Conservation (phyloP, 371 early-diverging fungal genomes). For the Mucor racemosus region DNA sequence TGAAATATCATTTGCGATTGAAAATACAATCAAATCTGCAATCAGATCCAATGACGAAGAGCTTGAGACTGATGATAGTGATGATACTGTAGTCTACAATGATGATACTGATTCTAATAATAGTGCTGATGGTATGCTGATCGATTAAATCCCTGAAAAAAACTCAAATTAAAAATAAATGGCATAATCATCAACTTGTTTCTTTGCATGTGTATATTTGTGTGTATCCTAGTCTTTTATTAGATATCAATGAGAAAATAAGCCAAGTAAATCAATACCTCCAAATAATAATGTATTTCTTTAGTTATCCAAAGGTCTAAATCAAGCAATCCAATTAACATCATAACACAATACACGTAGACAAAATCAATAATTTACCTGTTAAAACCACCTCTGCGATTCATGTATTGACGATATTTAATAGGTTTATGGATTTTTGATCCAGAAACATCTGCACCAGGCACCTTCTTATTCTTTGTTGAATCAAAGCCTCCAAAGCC, state of each 20-base stretch:
- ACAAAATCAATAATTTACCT: conserved; percentile 26
- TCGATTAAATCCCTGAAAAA: neutral
- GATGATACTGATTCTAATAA: neutral
- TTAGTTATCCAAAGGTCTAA: conserved; percentile 47
- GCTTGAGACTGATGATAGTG: neutral
- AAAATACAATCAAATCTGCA: neutral
- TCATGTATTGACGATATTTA: conserved; percentile 95
- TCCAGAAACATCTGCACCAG: conserved; percentile 69
- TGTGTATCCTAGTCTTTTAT: conserved; percentile 4
- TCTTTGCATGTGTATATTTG: neutral
- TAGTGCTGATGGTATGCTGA: conserved; percentile 4
- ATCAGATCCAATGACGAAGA: conserved; percentile 7
- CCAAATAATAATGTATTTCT: neutral
- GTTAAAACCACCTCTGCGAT: conserved; percentile 93
- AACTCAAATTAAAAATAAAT: neutral
- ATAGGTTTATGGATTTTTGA: conserved; percentile 78
- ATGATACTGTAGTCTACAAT: neutral
- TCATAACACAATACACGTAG: no score
- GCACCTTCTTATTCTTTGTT: conserved; percentile 81
- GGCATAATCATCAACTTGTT: neutral
- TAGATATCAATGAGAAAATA: neutral
- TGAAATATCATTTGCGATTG: neutral
- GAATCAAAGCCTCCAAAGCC: conserved; percentile 90
- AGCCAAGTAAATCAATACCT: neutral
- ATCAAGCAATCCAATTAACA: neutral